phyloP scores from a whole-genome alignment of 1,284 basidiomycete genomes.

The Irpex rosettiformis region DNA sequence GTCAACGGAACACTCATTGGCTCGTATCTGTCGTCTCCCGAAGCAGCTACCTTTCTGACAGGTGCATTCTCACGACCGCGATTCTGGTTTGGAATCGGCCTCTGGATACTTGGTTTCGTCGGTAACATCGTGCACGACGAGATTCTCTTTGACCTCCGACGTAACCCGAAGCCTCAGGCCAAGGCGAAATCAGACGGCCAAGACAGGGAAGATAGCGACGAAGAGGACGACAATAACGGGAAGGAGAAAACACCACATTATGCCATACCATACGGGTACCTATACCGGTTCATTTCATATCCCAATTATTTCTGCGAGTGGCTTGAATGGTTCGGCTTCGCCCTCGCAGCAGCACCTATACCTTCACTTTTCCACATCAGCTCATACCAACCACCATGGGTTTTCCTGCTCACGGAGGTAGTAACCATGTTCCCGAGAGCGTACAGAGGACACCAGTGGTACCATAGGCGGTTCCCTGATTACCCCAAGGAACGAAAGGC shows the following conservation, averaged over 20 bases:
- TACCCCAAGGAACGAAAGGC: slow-evolving; percentile 50
- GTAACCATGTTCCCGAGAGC: slow-evolving; percentile 78
- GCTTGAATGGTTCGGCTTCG: slow-evolving; percentile 83
- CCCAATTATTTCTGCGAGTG: slow-evolving; percentile 94
- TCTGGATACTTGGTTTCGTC: slow-evolving; percentile 70
- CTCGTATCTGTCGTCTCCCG: slow-evolving; percentile 59
- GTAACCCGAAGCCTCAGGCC: slow-evolving; percentile 21
- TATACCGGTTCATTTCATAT: slow-evolving; percentile 82
- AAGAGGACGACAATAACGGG: slow-evolving; percentile 16
- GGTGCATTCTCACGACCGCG: slow-evolving; percentile 33
- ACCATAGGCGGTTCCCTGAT: slow-evolving; percentile 60
- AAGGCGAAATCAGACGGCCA: not conserved
- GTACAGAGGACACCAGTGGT: slow-evolving; percentile 79
- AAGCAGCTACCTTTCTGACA: slow-evolving; percentile 39
- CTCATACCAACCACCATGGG: slow-evolving; percentile 55
- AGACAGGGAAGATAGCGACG: not conserved
- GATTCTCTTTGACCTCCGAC: slow-evolving; percentile 73
- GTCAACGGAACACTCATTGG: slow-evolving; percentile 74
- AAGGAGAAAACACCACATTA: slow-evolving; percentile 50
- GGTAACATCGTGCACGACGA: slow-evolving; percentile 90
- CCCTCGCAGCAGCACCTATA: slow-evolving; percentile 56
- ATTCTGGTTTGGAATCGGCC: slow-evolving; percentile 60
- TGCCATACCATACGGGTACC: slow-evolving; percentile 76
- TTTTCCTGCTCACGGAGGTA: slow-evolving; percentile 73
- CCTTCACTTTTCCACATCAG: slow-evolving; percentile 29